These are phyloP conservation scores for Candida quercuum DNA, from an alignment of 805 yeast species.

Conservation along the genomic window DNA sequence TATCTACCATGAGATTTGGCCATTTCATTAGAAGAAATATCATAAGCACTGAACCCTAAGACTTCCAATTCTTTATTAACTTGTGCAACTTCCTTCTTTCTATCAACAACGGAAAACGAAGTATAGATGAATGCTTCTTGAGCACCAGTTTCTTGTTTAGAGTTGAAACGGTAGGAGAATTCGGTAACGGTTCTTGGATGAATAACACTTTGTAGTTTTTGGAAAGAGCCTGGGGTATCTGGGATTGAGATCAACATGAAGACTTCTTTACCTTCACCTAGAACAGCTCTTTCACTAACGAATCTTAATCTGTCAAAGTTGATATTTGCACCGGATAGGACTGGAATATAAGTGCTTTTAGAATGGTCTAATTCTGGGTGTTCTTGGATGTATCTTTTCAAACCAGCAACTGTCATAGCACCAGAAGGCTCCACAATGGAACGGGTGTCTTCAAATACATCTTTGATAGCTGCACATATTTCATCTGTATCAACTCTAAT, in stretches of 20 bases:
- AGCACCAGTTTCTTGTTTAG: slow-evolving; percentile 29
- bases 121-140: slow-evolving; percentile 75
- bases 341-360: slow-evolving; percentile 69
- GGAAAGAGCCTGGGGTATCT: slow-evolving; percentile 88
- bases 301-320: slow-evolving; percentile 94
- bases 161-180: slow-evolving; percentile 78
- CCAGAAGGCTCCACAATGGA: slow-evolving; percentile 95
- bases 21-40: slow-evolving; percentile 86
- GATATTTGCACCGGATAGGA: slow-evolving; percentile 96
- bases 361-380: slow-evolving; percentile 72
- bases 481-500: slow-evolving; percentile 86
- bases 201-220: slow-evolving; percentile 65
- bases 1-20: slow-evolving; percentile 97
- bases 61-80: slow-evolving; percentile 55
- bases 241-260: slow-evolving; percentile 88
- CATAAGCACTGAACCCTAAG: slow-evolving; percentile 69
- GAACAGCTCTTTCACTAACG: slow-evolving; percentile 93
- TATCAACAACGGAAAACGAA: slow-evolving; percentile 78
- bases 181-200: slow-evolving; percentile 92
- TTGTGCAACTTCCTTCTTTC: slow-evolving; percentile 63
- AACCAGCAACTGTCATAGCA: slow-evolving; percentile 92
- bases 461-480: slow-evolving; percentile 95
- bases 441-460: slow-evolving; percentile 93
- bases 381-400: slow-evolving; percentile 69
- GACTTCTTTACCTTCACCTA: slow-evolving; percentile 98